Evolutionary conservation across 768 basidiomycete species (phyloP).

Genomic region (Astraeus odoratus): DNA sequence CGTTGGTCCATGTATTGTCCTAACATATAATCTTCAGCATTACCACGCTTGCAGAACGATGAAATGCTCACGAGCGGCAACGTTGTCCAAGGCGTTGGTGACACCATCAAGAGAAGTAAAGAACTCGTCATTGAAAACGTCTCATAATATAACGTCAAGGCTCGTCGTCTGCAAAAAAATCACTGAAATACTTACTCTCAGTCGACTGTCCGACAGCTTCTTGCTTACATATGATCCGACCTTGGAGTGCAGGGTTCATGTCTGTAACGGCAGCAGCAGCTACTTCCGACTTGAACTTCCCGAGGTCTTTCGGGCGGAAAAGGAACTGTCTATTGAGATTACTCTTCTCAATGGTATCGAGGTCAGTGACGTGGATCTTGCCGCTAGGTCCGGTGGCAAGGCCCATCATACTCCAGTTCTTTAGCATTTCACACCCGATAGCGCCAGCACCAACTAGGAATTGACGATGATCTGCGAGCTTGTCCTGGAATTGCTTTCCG

Average conservation of each 20-base stretch:
- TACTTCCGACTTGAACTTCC: conserved; percentile 95
- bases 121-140: conserved; percentile 82
- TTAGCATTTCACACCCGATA: conserved; percentile 99
- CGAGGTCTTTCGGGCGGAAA: conserved; percentile 92
- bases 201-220: conserved; percentile 90
- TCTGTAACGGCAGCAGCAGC: conserved; percentile 86
- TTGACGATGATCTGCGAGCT: conserved; percentile 82
- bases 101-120: conserved; percentile 86
- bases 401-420: conserved; percentile 99
- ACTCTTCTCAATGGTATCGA: conserved; percentile 99
- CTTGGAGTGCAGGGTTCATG: conserved; percentile 89
- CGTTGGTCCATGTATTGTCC: conserved; percentile 98
- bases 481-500: conserved; percentile 87
- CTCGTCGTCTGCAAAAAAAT: not conserved
- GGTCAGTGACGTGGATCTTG: conserved; percentile 86
- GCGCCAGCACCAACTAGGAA: conserved; percentile 99
- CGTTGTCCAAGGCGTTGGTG: conserved; percentile 96
- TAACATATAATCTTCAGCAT: conserved; percentile 22
- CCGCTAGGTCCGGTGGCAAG: conserved; percentile 75
- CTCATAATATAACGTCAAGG: conserved; percentile 36
- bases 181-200: conserved; percentile 58
- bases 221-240: conserved; percentile 83
- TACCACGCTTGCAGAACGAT: conserved; percentile 2
- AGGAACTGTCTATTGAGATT: conserved; percentile 98
- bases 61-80: conserved; percentile 74